Base-by-base conservation (phyloP, 805 yeast genomes). In the Grigorovia yakushimaensis region DNA sequence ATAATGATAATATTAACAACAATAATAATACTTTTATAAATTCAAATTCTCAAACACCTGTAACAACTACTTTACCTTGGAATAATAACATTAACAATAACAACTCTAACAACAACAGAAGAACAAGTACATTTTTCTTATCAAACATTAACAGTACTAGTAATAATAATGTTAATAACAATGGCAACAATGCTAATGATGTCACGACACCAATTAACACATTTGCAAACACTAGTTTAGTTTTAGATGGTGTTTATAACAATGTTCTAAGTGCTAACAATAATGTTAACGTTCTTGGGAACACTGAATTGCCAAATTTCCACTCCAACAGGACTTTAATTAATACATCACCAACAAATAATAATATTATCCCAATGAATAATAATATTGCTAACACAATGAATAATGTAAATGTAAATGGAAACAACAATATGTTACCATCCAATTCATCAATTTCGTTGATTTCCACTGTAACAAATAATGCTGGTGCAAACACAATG, bases 401-500 rank as follows among this genome's bases (percentile, higher is more conserved):
- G 19, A 36, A 36, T 36, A 9, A 15, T 7, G 33, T 27, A 3
- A 27, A 27, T 27, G 3, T 27, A 15, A 27, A 33, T n/a, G 15
- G 15, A 6, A 23, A 23, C n/a, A 40, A 24, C 9, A 44, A 42
- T 11, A 24, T 41, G 11, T 18, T 41, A 2, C 30, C 51, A 6
- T 24, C 50, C 19, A 36, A 19, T 9, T 44, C 54, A 5, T 33
- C 51, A 17, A 39, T 46, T 5, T 41, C 49, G 10, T 33, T 44
- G 19, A 38, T 48, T 42, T 58, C 47, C n/a, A 33, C 3, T 15
- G 37, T 33, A 3, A n/a, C 17, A 13, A 33, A 33, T 50, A 48
- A 49, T 30, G 45, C 49, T 44, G 48, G 51, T 43, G 36, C 51
- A 51, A 36, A 54, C 43, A 47, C 55, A 19, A 59, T 64, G 20